Evolutionary conservation across 768 basidiomycete genomes (phyloP).

Genomic region (Flagelloscypha sp.): DNA sequence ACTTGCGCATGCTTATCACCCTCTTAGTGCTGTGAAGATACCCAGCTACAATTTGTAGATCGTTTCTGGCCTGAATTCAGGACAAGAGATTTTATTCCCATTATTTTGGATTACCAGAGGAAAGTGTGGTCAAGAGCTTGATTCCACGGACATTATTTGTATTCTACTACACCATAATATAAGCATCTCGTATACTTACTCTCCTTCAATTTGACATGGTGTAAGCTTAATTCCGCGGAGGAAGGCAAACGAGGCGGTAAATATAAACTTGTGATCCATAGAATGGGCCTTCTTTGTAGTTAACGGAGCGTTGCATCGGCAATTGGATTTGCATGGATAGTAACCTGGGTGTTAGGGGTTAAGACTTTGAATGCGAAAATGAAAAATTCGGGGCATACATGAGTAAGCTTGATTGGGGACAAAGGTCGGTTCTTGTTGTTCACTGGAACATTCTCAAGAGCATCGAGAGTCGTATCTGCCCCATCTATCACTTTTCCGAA

Average conservation of each 20-base stretch:
- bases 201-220: neutral
- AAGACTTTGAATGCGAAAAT: conserved; percentile 5
- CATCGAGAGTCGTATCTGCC: conserved; percentile 84
- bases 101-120: conserved; percentile 82
- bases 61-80: conserved; percentile 94
- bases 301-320: conserved; percentile 59
- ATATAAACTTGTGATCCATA: too few species aligned
- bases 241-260: too few species aligned
- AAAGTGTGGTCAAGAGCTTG: conserved; percentile 44
- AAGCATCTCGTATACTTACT: neutral
- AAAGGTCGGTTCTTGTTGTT: conserved; percentile 85
- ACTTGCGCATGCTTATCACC: conserved; percentile 6
- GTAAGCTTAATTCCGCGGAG: too few species aligned
- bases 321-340: conserved; percentile 92
- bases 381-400: conserved; percentile 40
- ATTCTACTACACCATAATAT: neutral
- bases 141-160: neutral
- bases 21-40: conserved; percentile 67
- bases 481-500: conserved; percentile 99
- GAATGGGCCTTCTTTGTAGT: too few species aligned
- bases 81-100: conserved; percentile 75
- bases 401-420: conserved; percentile 72
- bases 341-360: conserved; percentile 38
- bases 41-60: conserved; percentile 79
- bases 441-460: conserved; percentile 90